Conservation (phyloP, 2,329 filamentous ascomycete species). For the Ceratocystis alfenasii region DNA sequence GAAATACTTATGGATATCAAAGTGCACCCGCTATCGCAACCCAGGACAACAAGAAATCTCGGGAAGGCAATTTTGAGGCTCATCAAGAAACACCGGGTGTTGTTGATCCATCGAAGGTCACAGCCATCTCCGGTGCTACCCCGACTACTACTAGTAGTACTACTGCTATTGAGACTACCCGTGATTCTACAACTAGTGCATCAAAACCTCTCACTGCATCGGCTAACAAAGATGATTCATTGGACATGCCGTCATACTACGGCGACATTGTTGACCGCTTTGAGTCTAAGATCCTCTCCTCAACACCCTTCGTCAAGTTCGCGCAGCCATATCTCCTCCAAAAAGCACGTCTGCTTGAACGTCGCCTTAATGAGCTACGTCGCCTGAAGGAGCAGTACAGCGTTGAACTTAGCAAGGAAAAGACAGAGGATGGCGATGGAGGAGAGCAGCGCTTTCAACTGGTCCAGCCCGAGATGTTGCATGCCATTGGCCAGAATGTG, state of each 20-base stretch:
- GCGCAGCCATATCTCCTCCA: slow-evolving; percentile 86
- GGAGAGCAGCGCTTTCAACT: slow-evolving; percentile 75
- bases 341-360: slow-evolving; percentile 82
- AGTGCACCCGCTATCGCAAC: not conserved
- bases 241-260: slow-evolving; percentile 72
- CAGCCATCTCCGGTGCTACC: not conserved
- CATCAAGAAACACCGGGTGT: not conserved
- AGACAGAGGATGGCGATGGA: slow-evolving; percentile 38
- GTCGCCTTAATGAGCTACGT: slow-evolving; percentile 69
- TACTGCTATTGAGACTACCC: not conserved
- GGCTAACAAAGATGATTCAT: slow-evolving; percentile 49
- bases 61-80: not conserved
- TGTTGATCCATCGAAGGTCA: not conserved
- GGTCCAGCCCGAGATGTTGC: slow-evolving; percentile 91
- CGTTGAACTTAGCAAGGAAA: slow-evolving; percentile 14
- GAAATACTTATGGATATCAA: not conserved
- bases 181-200: not conserved
- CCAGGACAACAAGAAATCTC: not conserved
- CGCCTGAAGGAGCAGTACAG: slow-evolving; percentile 59
- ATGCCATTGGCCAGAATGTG: slow-evolving; percentile 65
- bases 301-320: slow-evolving; percentile 93
- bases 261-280: slow-evolving; percentile 91
- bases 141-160: not conserved
- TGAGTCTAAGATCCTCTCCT: slow-evolving; percentile 83
- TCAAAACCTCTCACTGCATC: not conserved